A percentile compares a stretch with the other conserved stretches of the same genome.
Evolutionary conservation across 2,329 filamentous ascomycete species (phyloP).

Genomic region (Raffaelea arxii): DNA sequence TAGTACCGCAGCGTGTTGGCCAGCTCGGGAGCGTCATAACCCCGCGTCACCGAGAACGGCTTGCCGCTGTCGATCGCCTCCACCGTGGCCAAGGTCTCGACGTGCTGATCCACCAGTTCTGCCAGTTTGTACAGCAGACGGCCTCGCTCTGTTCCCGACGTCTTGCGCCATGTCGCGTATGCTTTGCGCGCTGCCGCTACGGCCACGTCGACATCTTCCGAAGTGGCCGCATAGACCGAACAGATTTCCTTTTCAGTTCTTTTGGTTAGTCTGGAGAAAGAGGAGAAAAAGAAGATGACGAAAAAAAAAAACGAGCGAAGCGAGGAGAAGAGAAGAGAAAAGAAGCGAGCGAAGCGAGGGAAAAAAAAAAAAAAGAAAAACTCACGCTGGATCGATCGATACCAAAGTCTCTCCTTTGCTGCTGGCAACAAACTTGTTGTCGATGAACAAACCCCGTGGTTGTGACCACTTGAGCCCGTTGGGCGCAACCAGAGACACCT

Average conservation of each 20-base stretch:
- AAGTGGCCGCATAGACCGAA: background rate
- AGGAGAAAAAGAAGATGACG: too few species aligned
- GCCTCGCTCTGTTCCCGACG: conserved; percentile 59
- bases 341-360: too few species aligned
- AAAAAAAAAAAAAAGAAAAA: too few species aligned
- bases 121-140: conserved; percentile 32
- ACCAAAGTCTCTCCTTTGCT: too few species aligned
- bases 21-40: conserved; percentile 26
- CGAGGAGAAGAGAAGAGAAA: too few species aligned
- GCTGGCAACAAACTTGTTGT: too few species aligned
- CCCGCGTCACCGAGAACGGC: conserved; percentile 27
- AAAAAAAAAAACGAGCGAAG: too few species aligned
- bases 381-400: too few species aligned
- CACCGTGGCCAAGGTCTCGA: conserved; percentile 23
- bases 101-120: conserved; percentile 26
- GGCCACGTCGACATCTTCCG: conserved; percentile 53
- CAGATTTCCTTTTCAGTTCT: conserved; percentile 43
- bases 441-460: too few species aligned
- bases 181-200: conserved; percentile 60
- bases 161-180: conserved; percentile 68
- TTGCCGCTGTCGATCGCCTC: conserved; percentile 26
- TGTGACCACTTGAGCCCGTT: too few species aligned
- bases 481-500: too few species aligned
- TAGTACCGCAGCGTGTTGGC: conserved; percentile 26
- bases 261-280: too few species aligned